Conservation (phyloP, 176 grass and related monocot genomes). For the Coix lacrymajobi region DNA sequence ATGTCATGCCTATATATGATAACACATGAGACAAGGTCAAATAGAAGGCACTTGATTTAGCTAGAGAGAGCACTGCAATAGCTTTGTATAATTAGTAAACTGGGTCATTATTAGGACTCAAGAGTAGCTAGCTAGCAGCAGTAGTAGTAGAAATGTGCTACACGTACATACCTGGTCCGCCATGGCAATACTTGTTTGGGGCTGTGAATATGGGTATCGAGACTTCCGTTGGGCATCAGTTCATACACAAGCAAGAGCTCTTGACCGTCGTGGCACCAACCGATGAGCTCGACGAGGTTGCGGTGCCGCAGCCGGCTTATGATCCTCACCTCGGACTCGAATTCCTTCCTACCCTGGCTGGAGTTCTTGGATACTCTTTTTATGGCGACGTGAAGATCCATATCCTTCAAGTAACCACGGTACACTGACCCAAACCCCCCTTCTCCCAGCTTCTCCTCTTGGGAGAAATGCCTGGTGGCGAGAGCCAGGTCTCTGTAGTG, state of each 20-base stretch:
- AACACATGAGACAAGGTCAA: neutral
- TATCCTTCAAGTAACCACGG: neutral
- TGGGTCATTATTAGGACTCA: too few relatives aligned
- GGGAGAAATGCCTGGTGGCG: neutral
- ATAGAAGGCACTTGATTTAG: too few relatives aligned
- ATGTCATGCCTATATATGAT: neutral
- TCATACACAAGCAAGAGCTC: too few relatives aligned
- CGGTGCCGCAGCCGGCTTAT: too few relatives aligned
- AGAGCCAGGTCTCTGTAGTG: neutral
- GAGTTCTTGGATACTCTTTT: too few relatives aligned
- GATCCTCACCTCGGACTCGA: conserved; percentile 43
- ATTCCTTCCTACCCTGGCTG: neutral
- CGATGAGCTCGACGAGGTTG: conserved; percentile 46
- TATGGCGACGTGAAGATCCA: too few relatives aligned
- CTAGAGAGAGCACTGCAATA: accelerated
- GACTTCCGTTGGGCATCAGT: conserved; percentile 49
- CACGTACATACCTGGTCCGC: neutral
- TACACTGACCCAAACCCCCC: neutral
- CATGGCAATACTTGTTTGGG: neutral
- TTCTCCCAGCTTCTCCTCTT: neutral
- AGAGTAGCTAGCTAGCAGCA: neutral
- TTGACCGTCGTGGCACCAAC: conserved; percentile 35
- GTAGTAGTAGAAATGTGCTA: too few relatives aligned
- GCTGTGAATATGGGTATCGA: conserved; percentile 33
- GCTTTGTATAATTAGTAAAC: too few relatives aligned